Percentiles rank a stretch among this genome's conserved stretches.
phyloP scores from a whole-genome alignment of 106 monocot species.

The Allium cepa region DNA sequence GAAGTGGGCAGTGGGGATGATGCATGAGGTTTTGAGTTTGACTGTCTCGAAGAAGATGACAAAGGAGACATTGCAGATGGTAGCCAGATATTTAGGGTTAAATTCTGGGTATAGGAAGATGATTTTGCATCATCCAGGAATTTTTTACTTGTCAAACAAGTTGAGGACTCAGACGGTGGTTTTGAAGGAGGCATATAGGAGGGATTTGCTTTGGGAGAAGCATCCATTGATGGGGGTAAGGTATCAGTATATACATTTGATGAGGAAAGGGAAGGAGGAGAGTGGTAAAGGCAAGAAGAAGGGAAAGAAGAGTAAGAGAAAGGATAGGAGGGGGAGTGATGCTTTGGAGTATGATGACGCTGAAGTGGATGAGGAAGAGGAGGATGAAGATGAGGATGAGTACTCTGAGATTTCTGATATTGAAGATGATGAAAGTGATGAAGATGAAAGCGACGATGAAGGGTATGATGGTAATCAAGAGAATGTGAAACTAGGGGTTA shows the following conservation, averaged over 20 bases:
- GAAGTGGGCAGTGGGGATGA: constrained; percentile 88
- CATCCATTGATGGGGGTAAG: constrained; percentile 22
- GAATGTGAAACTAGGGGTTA: not conserved
- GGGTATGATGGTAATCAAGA: not conserved
- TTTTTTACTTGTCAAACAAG: constrained; percentile 89
- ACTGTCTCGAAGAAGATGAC: constrained; percentile 71
- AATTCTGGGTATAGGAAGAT: constrained; percentile 50
- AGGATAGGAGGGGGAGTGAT: not conserved
- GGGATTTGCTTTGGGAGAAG: constrained; percentile 64
- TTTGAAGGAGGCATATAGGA: constrained; percentile 72
- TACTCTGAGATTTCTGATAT: too few species aligned
- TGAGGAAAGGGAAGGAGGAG: constrained; percentile 7
- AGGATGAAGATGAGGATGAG: not conserved
- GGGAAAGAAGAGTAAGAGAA: constrained; percentile 11
- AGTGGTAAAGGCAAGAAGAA: constrained; percentile 11
- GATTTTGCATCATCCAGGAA: constrained; percentile 56
- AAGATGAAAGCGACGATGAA: too few species aligned
- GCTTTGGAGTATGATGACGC: constrained; percentile 10
- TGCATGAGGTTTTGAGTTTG: constrained; percentile 72
- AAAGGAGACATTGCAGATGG: constrained; percentile 46
- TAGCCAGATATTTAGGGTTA: constrained; percentile 49
- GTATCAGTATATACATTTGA: not conserved
- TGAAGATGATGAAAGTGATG: too few species aligned
- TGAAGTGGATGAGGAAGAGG: constrained; percentile 19
- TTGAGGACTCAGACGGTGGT: constrained; percentile 68